These are phyloP conservation scores for Moricandia arvensis DNA, from an alignment of 345 rosid species.

Conservation along the genomic window DNA sequence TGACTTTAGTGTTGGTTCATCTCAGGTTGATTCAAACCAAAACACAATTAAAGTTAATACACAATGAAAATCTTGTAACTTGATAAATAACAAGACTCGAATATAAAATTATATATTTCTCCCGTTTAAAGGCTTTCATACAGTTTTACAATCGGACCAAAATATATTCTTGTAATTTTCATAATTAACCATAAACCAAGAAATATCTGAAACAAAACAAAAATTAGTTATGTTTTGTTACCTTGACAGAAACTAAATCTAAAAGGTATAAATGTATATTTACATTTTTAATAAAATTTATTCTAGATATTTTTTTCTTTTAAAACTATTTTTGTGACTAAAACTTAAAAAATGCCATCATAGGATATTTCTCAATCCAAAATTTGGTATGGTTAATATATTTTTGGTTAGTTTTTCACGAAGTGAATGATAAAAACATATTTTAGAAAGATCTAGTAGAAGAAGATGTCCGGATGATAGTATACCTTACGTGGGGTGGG, in stretches of 20 bases:
- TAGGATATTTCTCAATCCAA: too few species aligned
- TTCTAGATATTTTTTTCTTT: too few species aligned
- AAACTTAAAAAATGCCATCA: too few species aligned
- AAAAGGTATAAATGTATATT: too few species aligned
- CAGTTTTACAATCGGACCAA: neutral
- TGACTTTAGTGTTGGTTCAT: neutral
- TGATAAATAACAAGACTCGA: neutral
- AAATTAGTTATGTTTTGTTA: neutral
- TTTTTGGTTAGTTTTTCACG: neutral
- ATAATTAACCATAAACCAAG: neutral
- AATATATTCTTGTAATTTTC: neutral
- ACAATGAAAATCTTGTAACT: neutral
- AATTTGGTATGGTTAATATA: neutral
- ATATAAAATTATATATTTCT: neutral
- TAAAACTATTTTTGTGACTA: too few species aligned
- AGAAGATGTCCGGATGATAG: neutral
- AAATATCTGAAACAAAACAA: neutral
- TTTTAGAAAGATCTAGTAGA: neutral
- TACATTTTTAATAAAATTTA: too few species aligned
- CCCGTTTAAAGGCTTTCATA: neutral
- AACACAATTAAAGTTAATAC: neutral
- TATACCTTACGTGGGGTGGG: conserved; percentile 40
- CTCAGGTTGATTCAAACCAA: neutral
- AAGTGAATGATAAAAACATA: neutral
- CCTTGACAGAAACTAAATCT: too few species aligned